Evolutionary conservation across 2,329 filamentous ascomycete species (phyloP), one percentile per base, ranked within the genome.

Genomic region (Eutypella sp.): DNA sequence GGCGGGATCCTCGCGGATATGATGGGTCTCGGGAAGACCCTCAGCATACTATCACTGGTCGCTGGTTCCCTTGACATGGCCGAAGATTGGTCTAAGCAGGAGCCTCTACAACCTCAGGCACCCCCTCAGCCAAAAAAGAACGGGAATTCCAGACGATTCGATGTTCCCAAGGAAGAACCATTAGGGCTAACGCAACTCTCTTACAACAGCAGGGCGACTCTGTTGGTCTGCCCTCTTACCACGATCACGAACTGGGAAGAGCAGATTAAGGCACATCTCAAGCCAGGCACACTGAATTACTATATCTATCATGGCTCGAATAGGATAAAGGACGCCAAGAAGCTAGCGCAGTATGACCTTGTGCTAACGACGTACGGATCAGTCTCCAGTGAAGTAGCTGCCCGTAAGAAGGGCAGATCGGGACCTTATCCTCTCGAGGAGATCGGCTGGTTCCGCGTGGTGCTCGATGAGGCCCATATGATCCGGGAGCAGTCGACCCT

Each of bases 181-280:
- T 63, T 81, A 16, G 72, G 67, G 2, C 64, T 81, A 18, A 79
- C 76, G 11, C 67, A 60, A 10, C 61, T 87, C n/a, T 67, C 69
- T 18, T 74, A 72, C 36, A 95, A 96, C 58, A 82, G 81, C 5
- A 86, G 82, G 59, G 82, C 87, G 1, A 97, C 93, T 0, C 72
- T 99, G 25, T 76, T 99, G 16, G 81, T 99, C 15, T 95, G 87
- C 46, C 93, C 93, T 1, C 76, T 96, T 3, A 96, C 89, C 59
- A 93, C 92, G 0, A 83, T 97, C 47, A 85, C 86, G 22, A 99
- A 97, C 59, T 99, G 93, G 93, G 86, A 92, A 57, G 83, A 90
- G 55, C 93, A 99, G 66, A 88, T 97, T 50, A 85, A 85, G 57
- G 78, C 87, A 47, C 93, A 99, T 64, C 73, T 95, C 39, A 74